Base-by-base conservation (phyloP, 2,329 filamentous ascomycete species). In the Lasiodiplodia citricola region DNA sequence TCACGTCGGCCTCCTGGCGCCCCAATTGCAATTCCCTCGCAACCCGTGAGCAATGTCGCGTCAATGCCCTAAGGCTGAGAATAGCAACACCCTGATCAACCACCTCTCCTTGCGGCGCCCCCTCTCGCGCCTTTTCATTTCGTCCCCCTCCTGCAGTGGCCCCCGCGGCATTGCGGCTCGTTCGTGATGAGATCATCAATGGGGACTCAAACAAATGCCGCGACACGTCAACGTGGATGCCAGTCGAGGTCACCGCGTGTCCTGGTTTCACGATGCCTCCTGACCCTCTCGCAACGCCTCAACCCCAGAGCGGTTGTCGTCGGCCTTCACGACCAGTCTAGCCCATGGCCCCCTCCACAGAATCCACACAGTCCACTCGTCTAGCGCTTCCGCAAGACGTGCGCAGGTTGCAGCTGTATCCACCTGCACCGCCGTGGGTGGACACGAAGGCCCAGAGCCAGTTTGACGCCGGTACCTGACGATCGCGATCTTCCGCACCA, bases 401-500 rank as follows among this genome's bases (percentile, higher is more conserved):
- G 38, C 63, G 38, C 51, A 55, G 52, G 52, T 31, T 47, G 52
- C 63, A 56, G 31, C 50, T 14, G 63, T 28, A 51, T 56, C 52
- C 63, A 66, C 63, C 47, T 64, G 63, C 63, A 38, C 51, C n/a
- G 35, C 38, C 13, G 11, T 38, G 25, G n/a, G 52, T 38, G 31
- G 44, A 54, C n/a, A 38, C 18, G 23, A 28, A 25, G 41, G n/a
- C 51, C 58, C 44, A 63, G 41, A 54, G 60, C 60, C 44, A 37
- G 60, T 28, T 25, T 51, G 37, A 21, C 31, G 28, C 51, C 38
- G 54, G 66, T 68, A 52, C 66, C 66, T 68, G 66, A 62, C 66
- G 66, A 68, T 68, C 66, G 66, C 55, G 66, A 68, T 68, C 66
- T 54, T 68, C 66, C 66, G 66, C 66, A 66, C 63, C 63, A 66